Conservation (phyloP, 208 protist species). For the Trypanosoma scelopori region DNA sequence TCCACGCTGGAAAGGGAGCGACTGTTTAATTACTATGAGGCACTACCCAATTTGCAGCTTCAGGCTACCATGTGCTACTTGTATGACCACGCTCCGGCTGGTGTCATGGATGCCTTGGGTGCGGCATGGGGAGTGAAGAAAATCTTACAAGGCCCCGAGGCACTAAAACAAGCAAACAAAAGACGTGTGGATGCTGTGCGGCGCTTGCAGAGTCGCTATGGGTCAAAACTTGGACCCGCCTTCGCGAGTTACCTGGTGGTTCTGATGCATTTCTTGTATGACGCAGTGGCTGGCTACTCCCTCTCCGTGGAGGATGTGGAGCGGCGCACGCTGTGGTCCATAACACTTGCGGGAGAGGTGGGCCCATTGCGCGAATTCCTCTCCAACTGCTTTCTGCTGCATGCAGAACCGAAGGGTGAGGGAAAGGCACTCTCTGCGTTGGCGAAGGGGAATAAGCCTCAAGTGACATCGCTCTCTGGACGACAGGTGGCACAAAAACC, state of each 20-base stretch:
- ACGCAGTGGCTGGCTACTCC: constrained; percentile 71
- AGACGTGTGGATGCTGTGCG: constrained; percentile 42
- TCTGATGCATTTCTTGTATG: constrained; percentile 80
- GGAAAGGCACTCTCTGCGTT: too few species aligned
- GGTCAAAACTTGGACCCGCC: constrained; percentile 40
- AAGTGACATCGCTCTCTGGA: constrained; percentile 26
- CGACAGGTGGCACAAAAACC: constrained; percentile 21
- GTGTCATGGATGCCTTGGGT: constrained; percentile 57
- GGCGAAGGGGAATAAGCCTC: constrained; percentile 27
- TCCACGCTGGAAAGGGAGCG: constrained; percentile 39
- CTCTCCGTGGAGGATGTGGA: constrained; percentile 62
- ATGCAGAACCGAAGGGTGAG: constrained; percentile 14
- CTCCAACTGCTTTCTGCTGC: constrained; percentile 55
- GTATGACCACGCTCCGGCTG: constrained; percentile 34
- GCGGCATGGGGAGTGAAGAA: constrained; percentile 65
- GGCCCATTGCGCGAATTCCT: constrained; percentile 60
- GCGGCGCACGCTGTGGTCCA: constrained; percentile 57
- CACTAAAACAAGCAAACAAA: constrained; percentile 25
- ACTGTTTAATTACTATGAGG: constrained; percentile 67
- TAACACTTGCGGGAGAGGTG: constrained; percentile 59
- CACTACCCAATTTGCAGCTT: constrained; percentile 70
- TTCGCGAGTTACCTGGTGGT: constrained; percentile 53
- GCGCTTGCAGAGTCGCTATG: constrained; percentile 65
- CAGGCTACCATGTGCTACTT: constrained; percentile 78
- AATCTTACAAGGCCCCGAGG: constrained; percentile 36